These are phyloP conservation scores for Rhizopogon vinicolor DNA, from an alignment of 768 basidiomycete genomes.

Conservation along the genomic window DNA sequence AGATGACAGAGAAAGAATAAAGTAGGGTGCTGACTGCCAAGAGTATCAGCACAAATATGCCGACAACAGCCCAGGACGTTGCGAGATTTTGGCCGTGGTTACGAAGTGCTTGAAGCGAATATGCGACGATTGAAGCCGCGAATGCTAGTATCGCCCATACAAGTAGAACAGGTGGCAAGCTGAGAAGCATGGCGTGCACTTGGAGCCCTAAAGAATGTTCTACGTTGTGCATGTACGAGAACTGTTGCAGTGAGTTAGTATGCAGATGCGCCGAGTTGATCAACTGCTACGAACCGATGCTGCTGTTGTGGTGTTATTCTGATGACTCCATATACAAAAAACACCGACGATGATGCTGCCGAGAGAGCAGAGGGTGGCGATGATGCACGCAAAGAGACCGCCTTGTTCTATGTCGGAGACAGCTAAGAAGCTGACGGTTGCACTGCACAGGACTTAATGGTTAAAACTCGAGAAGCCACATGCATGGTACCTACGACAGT, in stretches of 20 bases:
- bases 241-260: constrained; percentile 25
- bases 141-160: constrained; percentile 52
- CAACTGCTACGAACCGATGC: constrained; percentile 33
- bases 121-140: constrained; percentile 40
- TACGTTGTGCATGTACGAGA: constrained; percentile 50
- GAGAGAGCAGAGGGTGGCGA: constrained; percentile 47
- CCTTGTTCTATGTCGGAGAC: constrained; percentile 34
- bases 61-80: constrained; percentile 38
- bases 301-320: constrained; percentile 38
- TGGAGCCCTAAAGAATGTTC: constrained; percentile 42
- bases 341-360: constrained; percentile 53
- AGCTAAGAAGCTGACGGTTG: constrained; percentile 46
- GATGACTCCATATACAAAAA: constrained; percentile 54
- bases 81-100: constrained; percentile 17
- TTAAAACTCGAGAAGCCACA: too few species aligned
- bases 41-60: constrained; percentile 36
- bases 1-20: constrained; percentile 46
- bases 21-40: constrained; percentile 34
- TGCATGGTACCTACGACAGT: constrained; percentile 36
- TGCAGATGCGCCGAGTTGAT: not conserved
- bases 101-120: constrained; percentile 32
- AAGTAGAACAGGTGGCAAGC: constrained; percentile 49
- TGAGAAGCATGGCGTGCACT: constrained; percentile 47
- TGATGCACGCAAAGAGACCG: constrained; percentile 21
- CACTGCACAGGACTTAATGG: constrained; percentile 24